Percentiles rank a stretch among this genome's conserved stretches.
phyloP scores from a whole-genome alignment of 1,284 basidiomycete genomes.

The Irpex sp. region DNA sequence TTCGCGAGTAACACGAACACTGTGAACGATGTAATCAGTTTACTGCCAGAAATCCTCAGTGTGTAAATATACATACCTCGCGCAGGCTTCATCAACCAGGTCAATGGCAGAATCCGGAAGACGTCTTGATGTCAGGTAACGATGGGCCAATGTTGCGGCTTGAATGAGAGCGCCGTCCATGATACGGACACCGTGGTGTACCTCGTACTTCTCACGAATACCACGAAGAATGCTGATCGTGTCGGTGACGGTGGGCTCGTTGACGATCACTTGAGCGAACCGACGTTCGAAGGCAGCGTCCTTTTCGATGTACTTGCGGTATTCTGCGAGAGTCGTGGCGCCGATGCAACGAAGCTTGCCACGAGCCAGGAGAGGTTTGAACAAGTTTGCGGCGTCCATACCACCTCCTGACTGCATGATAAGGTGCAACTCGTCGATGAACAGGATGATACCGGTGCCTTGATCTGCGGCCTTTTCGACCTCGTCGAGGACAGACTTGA shows the following conservation, averaged over 20 bases:
- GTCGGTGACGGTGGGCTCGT: conserved; percentile 88
- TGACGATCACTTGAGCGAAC: conserved; percentile 92
- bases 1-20: conserved; percentile 91
- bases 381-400: conserved; percentile 86
- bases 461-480: conserved; percentile 89
- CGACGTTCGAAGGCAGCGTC: conserved; percentile 93
- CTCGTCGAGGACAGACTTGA: conserved; percentile 91
- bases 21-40: conserved; percentile 25
- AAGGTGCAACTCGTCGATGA: conserved; percentile 93
- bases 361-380: conserved; percentile 88
- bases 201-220: conserved; percentile 80
- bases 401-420: conserved; percentile 83
- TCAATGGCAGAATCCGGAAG: conserved; percentile 93
- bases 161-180: conserved; percentile 88
- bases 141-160: conserved; percentile 90
- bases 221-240: conserved; percentile 93
- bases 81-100: conserved; percentile 91
- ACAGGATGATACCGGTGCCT: conserved; percentile 85
- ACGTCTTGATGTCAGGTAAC: conserved; percentile 86
- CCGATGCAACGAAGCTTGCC: conserved; percentile 91
- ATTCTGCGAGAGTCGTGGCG: conserved; percentile 92
- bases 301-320: conserved; percentile 94
- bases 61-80: conserved; percentile 47
- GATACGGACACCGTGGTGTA: conserved; percentile 90
- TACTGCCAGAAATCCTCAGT: background rate